Conservation (phyloP, 2,329 filamentous ascomycete genomes). For the Phyllosticta paracitricarpa region DNA sequence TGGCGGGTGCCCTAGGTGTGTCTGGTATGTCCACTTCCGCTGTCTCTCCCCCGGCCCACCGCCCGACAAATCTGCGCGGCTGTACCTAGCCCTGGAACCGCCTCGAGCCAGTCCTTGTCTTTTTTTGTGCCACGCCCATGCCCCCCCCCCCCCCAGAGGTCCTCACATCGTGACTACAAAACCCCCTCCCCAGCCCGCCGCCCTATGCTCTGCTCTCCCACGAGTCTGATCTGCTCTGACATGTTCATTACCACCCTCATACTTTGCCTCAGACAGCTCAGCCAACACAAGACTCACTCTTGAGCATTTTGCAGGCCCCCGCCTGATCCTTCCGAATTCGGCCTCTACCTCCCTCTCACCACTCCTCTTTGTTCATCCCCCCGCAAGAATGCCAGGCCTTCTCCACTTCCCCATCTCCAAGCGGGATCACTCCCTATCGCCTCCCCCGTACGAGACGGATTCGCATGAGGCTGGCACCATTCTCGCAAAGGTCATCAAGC, state of each 20-base stretch:
- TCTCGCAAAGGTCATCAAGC: constrained; percentile 10
- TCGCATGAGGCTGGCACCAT: constrained; percentile 1
- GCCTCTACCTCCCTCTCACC: neutral
- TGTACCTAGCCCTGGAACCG: neutral
- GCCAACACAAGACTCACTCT: constrained; percentile 9
- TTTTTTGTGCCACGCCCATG: constrained; percentile 2
- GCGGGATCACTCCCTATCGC: constrained; percentile 3
- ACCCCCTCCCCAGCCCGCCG: constrained; percentile 1
- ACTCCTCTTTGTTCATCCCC: neutral
- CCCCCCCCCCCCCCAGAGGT: too few species aligned
- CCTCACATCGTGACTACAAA: neutral
- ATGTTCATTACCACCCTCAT: constrained; percentile 3
- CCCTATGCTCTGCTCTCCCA: neutral
- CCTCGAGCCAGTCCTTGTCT: neutral
- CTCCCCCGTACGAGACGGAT: constrained; percentile 7
- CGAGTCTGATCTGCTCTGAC: neutral
- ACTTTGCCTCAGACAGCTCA: constrained; percentile 2
- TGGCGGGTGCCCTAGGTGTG: too few species aligned
- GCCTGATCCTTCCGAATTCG: constrained; percentile 6
- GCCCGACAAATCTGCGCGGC: neutral
- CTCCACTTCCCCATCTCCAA: constrained; percentile 10
- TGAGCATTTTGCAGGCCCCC: constrained; percentile 3
- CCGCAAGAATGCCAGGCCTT: constrained; percentile 6
- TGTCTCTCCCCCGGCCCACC: too few species aligned
- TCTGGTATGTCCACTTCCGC: too few species aligned